These are phyloP conservation scores for Rhodocollybia butyracea DNA, from an alignment of 768 basidiomycete species.

Conservation along the genomic window DNA sequence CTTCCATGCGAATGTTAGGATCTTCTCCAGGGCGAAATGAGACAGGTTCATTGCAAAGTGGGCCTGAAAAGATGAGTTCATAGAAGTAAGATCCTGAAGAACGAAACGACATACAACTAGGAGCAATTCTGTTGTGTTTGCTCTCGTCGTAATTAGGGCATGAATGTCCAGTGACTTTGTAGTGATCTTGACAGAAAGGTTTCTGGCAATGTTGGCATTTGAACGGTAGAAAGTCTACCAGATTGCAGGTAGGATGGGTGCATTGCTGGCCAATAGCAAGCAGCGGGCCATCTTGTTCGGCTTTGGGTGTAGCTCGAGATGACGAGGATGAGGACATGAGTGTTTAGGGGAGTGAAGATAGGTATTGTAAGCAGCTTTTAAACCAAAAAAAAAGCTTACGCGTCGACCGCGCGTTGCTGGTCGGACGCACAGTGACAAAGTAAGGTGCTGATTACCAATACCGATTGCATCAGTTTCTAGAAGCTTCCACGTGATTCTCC, in stretches of 20 bases:
- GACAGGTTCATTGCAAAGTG: conserved; percentile 73
- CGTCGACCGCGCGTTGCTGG: no score
- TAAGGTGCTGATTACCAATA: neutral
- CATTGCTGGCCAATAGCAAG: conserved; percentile 72
- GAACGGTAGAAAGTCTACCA: conserved; percentile 84
- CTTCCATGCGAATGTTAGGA: conserved; percentile 79
- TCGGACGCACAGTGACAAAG: neutral
- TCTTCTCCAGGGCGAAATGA: conserved; percentile 76
- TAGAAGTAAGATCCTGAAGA: neutral
- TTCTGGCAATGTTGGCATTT: conserved; percentile 77
- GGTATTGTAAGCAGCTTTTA: neutral
- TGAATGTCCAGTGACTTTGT: conserved; percentile 60
- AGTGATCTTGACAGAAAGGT: conserved; percentile 78
- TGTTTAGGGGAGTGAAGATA: neutral
- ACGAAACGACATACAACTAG: conserved; percentile 53
- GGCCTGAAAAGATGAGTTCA: conserved; percentile 40
- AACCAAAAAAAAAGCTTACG: neutral
- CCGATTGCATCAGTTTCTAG: neutral
- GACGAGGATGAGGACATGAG: conserved; percentile 8
- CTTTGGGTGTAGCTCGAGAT: conserved; percentile 11
- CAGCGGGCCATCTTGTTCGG: conserved; percentile 50
- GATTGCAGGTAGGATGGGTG: conserved; percentile 57
- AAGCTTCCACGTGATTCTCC: neutral
- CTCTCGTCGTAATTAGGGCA: conserved; percentile 71
- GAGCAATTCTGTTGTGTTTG: conserved; percentile 72